Conservation (phyloP, 1,284 basidiomycete species). For the Tilletia indica region DNA sequence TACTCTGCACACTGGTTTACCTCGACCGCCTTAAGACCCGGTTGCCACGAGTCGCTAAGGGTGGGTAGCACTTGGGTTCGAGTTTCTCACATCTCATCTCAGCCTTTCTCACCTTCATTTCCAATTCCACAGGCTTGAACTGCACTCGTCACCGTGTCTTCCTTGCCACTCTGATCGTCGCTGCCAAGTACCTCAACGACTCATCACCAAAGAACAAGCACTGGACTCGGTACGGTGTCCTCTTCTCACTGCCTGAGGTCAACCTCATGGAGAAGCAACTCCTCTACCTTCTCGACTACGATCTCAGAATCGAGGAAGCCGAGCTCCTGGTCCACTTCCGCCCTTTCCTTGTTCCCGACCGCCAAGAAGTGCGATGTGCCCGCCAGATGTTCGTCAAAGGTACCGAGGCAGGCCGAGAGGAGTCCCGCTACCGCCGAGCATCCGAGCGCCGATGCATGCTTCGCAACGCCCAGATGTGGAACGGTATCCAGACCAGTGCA, state of each 20-base stretch:
- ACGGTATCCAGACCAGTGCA: constrained; percentile 4
- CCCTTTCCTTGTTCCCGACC: constrained; percentile 54
- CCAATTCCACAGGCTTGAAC: constrained; percentile 67
- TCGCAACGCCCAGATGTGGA: constrained; percentile 37
- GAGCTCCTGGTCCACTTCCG: constrained; percentile 53
- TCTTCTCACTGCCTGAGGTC: constrained; percentile 68
- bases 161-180: constrained; percentile 88
- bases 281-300: constrained; percentile 55
- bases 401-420: constrained; percentile 51
- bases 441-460: constrained; percentile 49
- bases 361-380: constrained; percentile 44
- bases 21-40: constrained; percentile 80
- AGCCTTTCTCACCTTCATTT: constrained; percentile 9
- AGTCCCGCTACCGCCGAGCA: constrained; percentile 51
- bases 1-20: constrained; percentile 88
- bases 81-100: too few species aligned
- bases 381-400: constrained; percentile 54
- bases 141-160: constrained; percentile 94
- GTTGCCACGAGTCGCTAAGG: constrained; percentile 79
- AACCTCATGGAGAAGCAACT: constrained; percentile 93
- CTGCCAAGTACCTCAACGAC: constrained; percentile 97
- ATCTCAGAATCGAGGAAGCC: constrained; percentile 54
- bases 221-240: constrained; percentile 66
- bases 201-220: constrained; percentile 83
- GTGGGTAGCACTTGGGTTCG: constrained; percentile 57